Evolutionary conservation across 257 asterid species (phyloP), one percentile per base, ranked within the genome.

Genomic region (Striga asiatica): DNA sequence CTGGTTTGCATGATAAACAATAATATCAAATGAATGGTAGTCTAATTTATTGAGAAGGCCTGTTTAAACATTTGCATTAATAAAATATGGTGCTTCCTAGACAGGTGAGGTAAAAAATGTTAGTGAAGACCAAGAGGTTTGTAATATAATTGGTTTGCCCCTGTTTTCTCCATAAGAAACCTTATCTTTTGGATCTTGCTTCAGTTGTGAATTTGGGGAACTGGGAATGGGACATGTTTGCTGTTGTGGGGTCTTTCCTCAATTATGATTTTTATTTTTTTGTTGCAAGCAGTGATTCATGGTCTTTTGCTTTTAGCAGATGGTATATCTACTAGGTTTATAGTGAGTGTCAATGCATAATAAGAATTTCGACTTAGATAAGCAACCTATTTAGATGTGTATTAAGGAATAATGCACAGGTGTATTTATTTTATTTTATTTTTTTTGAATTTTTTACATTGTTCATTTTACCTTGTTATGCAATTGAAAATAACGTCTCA

Each of bases 311-410:
- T 50, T 41, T 29, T 50, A 27, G 55, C 35, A 19, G 22, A 39
- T 50, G 55, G 32, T 2, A 25, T 47, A 58, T 43, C 79, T 67
- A 77, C 79, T 38, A 6, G 14, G 35, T 42, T 17, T 50, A 51
- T 43, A 32, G 28, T 52, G 22, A 66, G 45, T 20, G n/a, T 21
- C 50, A 42, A 29, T 18, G 48, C 59, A 32, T 10, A 16, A 32
- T 19, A 55, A 17, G 24, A 34, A 47, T 38, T 32, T 56, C 2
- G n/a, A 11, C 39, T 1, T 18, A 29, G 58, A 46, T 17, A 31
- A 54, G 39, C 51, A 31, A 37, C 51, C 47, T 52, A 5, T 17
- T 20, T 14, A 18, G 23, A 59, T 52, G 43, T 21, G 17, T 8
- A 35, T 7, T 8, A 35, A 2, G 41, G 41, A 8, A 8, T 35